Conservation (phyloP, 208 protist genomes). For the Acanthamoeba culbertsoni region DNA sequence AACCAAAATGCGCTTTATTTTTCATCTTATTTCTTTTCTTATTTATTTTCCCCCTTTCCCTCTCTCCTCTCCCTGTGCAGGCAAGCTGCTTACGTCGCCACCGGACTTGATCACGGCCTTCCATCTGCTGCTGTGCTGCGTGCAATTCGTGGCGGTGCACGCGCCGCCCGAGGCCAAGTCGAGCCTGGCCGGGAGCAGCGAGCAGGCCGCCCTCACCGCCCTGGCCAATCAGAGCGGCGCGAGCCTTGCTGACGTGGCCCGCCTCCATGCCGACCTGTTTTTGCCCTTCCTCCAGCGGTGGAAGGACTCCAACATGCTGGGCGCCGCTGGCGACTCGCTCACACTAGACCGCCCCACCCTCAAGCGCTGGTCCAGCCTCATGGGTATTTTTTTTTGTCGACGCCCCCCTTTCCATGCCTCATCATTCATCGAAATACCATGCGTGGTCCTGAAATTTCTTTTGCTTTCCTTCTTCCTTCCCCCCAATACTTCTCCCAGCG, state of each 20-base stretch:
- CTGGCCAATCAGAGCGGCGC: conserved; percentile 4
- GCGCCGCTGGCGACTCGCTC: background rate
- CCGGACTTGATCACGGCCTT: conserved; percentile 6
- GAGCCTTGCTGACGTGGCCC: background rate
- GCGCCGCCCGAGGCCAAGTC: background rate
- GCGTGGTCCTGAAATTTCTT: background rate
- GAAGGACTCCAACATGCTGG: background rate
- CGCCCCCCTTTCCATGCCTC: background rate
- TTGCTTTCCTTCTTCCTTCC: background rate
- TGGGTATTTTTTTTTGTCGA: background rate
- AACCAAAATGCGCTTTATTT: too few species aligned
- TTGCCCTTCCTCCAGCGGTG: background rate
- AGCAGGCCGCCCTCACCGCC: background rate
- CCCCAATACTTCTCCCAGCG: too few species aligned
- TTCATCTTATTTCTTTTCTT: too few species aligned
- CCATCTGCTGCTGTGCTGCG: conserved; percentile 37
- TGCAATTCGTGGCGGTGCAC: background rate
- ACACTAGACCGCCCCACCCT: background rate
- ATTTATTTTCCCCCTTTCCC: too few species aligned
- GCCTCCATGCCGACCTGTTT: background rate
- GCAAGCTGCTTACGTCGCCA: conserved; percentile 4
- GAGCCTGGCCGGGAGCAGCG: background rate
- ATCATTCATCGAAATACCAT: too few species aligned
- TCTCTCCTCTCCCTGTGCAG: background rate
- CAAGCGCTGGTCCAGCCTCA: background rate